Evolutionary conservation across 257 asterid species (phyloP).

Genomic region (Forsythia viridissima): DNA sequence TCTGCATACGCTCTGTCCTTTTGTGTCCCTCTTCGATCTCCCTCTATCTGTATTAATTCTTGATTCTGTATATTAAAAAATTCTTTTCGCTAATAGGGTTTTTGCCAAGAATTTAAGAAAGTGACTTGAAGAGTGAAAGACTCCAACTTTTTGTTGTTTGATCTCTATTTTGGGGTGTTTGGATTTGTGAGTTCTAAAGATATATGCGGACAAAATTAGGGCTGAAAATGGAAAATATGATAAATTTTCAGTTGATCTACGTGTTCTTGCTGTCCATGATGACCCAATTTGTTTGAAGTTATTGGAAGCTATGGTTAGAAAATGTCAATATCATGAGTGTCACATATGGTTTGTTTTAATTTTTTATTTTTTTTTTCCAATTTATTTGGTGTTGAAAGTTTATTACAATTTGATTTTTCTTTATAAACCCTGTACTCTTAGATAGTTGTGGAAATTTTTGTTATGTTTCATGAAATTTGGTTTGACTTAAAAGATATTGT

Average conservation of each 20-base stretch:
- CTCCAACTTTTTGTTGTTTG: slow-evolving; percentile 21
- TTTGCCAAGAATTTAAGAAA: slow-evolving; percentile 26
- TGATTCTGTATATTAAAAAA: slow-evolving; percentile 21
- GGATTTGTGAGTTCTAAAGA: slow-evolving; percentile 23
- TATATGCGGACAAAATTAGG: slow-evolving; percentile 46
- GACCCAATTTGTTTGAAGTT: slow-evolving; percentile 58
- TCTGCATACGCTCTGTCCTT: slow-evolving; percentile 22
- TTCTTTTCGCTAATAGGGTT: too few species aligned
- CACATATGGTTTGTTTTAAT: slow-evolving; percentile 1
- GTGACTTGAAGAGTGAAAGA: slow-evolving; percentile 30
- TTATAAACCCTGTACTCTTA: too few species aligned
- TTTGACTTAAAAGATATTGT: background rate
- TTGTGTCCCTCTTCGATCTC: slow-evolving; percentile 29
- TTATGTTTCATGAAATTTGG: background rate
- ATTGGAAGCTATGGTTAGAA: slow-evolving; percentile 51
- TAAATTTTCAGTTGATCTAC: slow-evolving; percentile 53
- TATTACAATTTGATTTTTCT: too few species aligned
- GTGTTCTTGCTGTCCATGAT: slow-evolving; percentile 74
- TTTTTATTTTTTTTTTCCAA: background rate
- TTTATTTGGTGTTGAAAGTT: background rate
- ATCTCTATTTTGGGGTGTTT: slow-evolving; percentile 26
- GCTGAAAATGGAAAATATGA: slow-evolving; percentile 34
- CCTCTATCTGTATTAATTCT: slow-evolving; percentile 25
- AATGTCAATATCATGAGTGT: slow-evolving; percentile 60
- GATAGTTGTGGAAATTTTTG: too few species aligned